Evolutionary conservation across 352 stramenopile species (phyloP).

Genomic region (Thraustochytrium striatum): DNA sequence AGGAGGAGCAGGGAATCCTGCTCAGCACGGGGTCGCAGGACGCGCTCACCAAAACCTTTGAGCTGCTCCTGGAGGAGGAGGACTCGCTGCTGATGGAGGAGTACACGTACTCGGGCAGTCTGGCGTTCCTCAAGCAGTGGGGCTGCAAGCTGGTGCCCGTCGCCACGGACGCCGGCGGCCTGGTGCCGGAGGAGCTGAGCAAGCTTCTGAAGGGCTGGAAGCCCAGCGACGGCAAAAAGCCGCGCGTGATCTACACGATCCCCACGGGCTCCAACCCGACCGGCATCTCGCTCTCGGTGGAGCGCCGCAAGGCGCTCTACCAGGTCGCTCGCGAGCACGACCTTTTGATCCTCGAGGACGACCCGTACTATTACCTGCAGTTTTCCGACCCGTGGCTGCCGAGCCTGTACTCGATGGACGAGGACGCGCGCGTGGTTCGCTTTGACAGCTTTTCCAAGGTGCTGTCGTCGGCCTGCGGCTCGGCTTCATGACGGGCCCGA

Average conservation of each 20-base stretch:
- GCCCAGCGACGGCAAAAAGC: background rate
- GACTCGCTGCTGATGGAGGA: slow-evolving; percentile 60
- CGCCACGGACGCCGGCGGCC: slow-evolving; percentile 56
- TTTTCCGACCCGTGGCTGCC: slow-evolving; percentile 41
- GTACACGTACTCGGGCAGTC: slow-evolving; percentile 60
- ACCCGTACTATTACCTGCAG: slow-evolving; percentile 64
- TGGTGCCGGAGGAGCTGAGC: slow-evolving; percentile 56
- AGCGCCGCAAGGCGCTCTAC: slow-evolving; percentile 58
- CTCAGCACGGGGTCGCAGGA: slow-evolving; percentile 62
- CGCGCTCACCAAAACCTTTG: slow-evolving; percentile 61
- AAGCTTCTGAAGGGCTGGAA: slow-evolving; percentile 53
- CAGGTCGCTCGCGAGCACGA: slow-evolving; percentile 57
- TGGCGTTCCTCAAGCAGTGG: slow-evolving; percentile 58
- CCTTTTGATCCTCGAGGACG: slow-evolving; percentile 63
- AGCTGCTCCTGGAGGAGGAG: slow-evolving; percentile 58
- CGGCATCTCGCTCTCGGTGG: slow-evolving; percentile 56
- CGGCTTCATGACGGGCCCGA: slow-evolving; percentile 60
- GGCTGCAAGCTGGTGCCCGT: slow-evolving; percentile 55
- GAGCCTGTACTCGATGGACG: slow-evolving; percentile 58
- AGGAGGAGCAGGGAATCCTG: slow-evolving; percentile 26
- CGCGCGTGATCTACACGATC: slow-evolving; percentile 61
- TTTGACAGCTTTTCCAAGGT: slow-evolving; percentile 65
- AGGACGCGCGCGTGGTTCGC: slow-evolving; percentile 59
- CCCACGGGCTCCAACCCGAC: slow-evolving; percentile 62
- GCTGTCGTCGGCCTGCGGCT: slow-evolving; percentile 60